Base-by-base conservation (phyloP, 495 filamentous ascomycete species). In the Cercophora sp. region DNA sequence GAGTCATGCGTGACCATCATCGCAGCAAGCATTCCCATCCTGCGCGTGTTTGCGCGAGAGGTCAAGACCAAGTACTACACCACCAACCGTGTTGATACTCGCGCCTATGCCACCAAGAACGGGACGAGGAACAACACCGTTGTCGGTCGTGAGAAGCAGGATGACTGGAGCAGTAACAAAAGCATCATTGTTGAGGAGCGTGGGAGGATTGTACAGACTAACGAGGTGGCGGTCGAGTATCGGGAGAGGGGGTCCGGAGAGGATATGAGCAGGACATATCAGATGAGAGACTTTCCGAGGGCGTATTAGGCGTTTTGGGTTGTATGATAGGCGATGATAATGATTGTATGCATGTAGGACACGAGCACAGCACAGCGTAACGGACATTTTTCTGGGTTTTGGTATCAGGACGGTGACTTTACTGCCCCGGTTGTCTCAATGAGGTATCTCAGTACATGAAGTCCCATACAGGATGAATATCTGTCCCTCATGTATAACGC, bases 1-100 rank as follows among this genome's bases (percentile, higher is more conserved):
- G 62, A 67, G 44, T 37, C 51, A 1, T 40, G 55, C n/a, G 54
- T 51, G n/a, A 65, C 59, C 29, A 67, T 67, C 43, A 59, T 65
- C 26, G 64, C 62, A 10, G 62, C 62, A 10, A 61, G 53, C 10
- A 65, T 67, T 15, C 64, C 64, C 5, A 55, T 63, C n/a, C 47
- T 67, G 18, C 64, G 64, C 20, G 56, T 56, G 9, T 48, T 62
- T 15, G 34, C 61, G 23, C 52, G 47, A 23, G 62, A 45, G 44
- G 57, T 39, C 40, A 51, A 32, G 25, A 53, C 41, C 13, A 36
- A 41, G 8, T 45, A 53, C 41, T 53, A 53, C 51, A 16, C 18
- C 10, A 36, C 46, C 15, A 18, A 15, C 5, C 34, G 26, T 15
- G 36, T 11, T 5, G 27, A 32, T 4, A 27, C 22, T 34, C 22